A percentile compares a stretch with the other conserved stretches of the same genome.
phyloP scores from a whole-genome alignment of 768 basidiomycete genomes.

The Phylloporus arenicola region DNA sequence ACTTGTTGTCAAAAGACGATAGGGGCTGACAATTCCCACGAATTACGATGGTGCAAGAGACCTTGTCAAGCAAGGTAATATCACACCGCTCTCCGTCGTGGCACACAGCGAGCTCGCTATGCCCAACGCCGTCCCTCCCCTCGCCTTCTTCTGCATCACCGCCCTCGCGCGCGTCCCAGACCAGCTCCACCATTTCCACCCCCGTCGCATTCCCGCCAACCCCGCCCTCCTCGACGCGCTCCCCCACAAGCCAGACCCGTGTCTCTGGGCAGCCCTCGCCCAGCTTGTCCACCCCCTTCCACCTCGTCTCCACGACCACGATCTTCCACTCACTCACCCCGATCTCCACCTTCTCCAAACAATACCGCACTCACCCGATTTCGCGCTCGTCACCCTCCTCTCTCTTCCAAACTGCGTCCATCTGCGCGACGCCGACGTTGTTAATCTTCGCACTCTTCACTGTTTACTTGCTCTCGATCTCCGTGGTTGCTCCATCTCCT shows the following conservation, averaged over 20 bases:
- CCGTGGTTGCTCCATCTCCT: constrained; percentile 46
- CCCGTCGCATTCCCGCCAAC: constrained; percentile 30
- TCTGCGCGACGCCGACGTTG: constrained; percentile 55
- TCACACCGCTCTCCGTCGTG: neutral
- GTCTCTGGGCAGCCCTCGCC: constrained; percentile 55
- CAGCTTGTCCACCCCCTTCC: constrained; percentile 60
- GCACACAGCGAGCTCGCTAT: constrained; percentile 2
- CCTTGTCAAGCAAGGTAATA: too few relatives aligned
- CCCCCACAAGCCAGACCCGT: constrained; percentile 41
- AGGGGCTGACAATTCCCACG: too few relatives aligned
- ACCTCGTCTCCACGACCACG: constrained; percentile 23
- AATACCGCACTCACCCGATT: constrained; percentile 49
- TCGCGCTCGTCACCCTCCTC: constrained; percentile 61
- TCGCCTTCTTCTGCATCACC: constrained; percentile 48
- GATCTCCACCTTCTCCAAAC: constrained; percentile 53
- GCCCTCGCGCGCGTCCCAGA: constrained; percentile 42
- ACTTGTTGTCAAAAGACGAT: too few relatives aligned
- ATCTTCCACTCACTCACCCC: constrained; percentile 49
- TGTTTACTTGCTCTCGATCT: constrained; percentile 61
- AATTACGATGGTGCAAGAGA: too few relatives aligned
- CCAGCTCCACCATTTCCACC: constrained; percentile 30
- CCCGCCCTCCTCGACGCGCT: constrained; percentile 40
- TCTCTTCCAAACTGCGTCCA: constrained; percentile 50
- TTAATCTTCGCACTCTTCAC: constrained; percentile 46
- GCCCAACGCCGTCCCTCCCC: constrained; percentile 39